Percentiles rank a stretch among this genome's conserved stretches.
phyloP scores from a whole-genome alignment of 768 basidiomycete genomes.

The Leccinum broughii region DNA sequence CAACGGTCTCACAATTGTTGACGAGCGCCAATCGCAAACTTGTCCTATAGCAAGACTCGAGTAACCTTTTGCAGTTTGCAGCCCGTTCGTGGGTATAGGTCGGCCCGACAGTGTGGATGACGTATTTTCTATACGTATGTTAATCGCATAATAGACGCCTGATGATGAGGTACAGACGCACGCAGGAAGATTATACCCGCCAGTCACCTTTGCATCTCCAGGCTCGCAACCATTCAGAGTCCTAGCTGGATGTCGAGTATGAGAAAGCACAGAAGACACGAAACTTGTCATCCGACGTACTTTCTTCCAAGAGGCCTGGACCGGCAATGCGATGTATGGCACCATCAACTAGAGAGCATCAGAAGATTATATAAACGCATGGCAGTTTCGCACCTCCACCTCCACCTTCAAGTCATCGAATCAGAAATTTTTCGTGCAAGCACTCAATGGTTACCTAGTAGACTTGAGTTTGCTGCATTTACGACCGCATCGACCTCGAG shows the following conservation, averaged over 20 bases:
- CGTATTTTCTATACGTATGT: constrained; percentile 47
- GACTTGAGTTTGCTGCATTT: constrained; percentile 75
- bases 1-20: constrained; percentile 63
- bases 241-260: constrained; percentile 58
- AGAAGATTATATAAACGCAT: not conserved
- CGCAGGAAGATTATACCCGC: constrained; percentile 76
- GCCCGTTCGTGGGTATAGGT: constrained; percentile 45
- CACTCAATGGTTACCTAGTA: constrained; percentile 53
- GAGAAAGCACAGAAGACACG: not conserved
- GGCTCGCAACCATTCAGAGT: constrained; percentile 65
- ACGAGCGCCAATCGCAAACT: constrained; percentile 64
- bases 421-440: not conserved
- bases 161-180: constrained; percentile 39
- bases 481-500: constrained; percentile 74
- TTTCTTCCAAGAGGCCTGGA: constrained; percentile 62
- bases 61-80: constrained; percentile 48
- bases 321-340: constrained; percentile 82
- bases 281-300: constrained; percentile 39
- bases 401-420: constrained; percentile 52
- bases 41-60: constrained; percentile 67
- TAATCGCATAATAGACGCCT: not conserved
- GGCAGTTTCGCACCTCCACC: constrained; percentile 59
- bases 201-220: constrained; percentile 78
- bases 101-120: constrained; percentile 85
- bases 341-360: constrained; percentile 61